Base-by-base conservation (phyloP, 352 stramenopile genomes). In the Phytophthora macrochlamydospora region DNA sequence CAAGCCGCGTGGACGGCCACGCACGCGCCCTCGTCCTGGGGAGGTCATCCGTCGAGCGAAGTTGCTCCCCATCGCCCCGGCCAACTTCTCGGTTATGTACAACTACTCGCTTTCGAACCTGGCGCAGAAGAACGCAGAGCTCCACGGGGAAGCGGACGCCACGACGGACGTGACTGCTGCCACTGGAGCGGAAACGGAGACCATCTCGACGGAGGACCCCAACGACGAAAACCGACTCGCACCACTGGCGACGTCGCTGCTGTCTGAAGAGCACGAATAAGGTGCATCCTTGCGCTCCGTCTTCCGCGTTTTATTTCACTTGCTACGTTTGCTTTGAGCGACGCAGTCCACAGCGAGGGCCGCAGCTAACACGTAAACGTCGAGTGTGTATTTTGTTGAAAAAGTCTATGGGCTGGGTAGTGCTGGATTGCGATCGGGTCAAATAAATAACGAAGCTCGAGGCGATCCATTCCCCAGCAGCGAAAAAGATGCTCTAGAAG, bases 1-100 rank as follows among this genome's bases (percentile, higher is more conserved):
- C 37, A 89, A 89, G 45, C 85, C 85, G 5, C 83, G 85, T 38
- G 85, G 85, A 18, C 79, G 85, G 7, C 85, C 85, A 54, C 79
- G 85, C 44, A 94, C 85, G 31, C 83, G 85, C 4, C 83, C 85
- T 40, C 85, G 85, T 32, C 85, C 85, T 9, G 85, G 85, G 50
- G 85, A 94, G 69, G 75, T 91, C 49, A 89, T 94, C 51, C 78
- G 69, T n/a, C 83, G 83, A 7, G 75, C 79, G 33, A 94, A 94
- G 65, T 78, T 78, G 5, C 73, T 85, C 1, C 76, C 85, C 31
- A 91, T 94, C 59, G 85, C 85, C 0, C 85, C 85, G 14, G 85
- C 85, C 51, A 89, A 89, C 51, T 91, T 90, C 64, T 81, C 84
- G 30, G 76, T 88, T 55, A 89, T 93, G 80, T 87, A 92, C 67